Percentiles rank a stretch among this genome's conserved stretches.
Evolutionary conservation across 1,139 yeast species (phyloP).

Genomic region (Nakaseomyces nivariensis): DNA sequence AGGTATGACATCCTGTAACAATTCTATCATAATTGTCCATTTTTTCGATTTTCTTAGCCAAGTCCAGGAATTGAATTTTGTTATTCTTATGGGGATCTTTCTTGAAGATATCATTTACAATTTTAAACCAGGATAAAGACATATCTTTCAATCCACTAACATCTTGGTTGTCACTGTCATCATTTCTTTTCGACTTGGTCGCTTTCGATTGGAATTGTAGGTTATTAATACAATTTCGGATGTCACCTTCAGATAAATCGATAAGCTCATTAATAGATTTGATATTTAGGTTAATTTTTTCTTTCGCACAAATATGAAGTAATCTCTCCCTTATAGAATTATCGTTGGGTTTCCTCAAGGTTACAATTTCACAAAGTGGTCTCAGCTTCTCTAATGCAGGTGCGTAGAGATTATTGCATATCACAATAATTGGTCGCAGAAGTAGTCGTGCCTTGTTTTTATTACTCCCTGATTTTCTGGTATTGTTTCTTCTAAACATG

Average conservation of each 20-base stretch:
- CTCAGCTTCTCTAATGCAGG: slow-evolving; percentile 65
- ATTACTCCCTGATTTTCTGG: slow-evolving; percentile 23
- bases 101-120: slow-evolving; percentile 46
- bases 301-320: slow-evolving; percentile 40
- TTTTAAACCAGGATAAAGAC: slow-evolving; percentile 48
- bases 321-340: slow-evolving; percentile 41
- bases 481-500: slow-evolving; percentile 13
- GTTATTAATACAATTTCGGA: slow-evolving; percentile 76
- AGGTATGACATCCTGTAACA: slow-evolving; percentile 61
- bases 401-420: slow-evolving; percentile 80
- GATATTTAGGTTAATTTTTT: slow-evolving; percentile 33
- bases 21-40: slow-evolving; percentile 52
- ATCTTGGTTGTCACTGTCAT: not conserved
- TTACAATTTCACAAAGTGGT: slow-evolving; percentile 59
- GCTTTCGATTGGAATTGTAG: slow-evolving; percentile 47
- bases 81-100: slow-evolving; percentile 37
- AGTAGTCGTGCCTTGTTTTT: slow-evolving; percentile 36
- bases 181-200: not conserved
- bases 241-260: slow-evolving; percentile 69
- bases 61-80: slow-evolving; percentile 38
- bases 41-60: slow-evolving; percentile 41
- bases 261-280: slow-evolving; percentile 47
- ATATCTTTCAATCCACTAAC: slow-evolving; percentile 36
- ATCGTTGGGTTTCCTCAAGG: slow-evolving; percentile 52
- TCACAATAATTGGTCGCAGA: slow-evolving; percentile 78